Base-by-base conservation (phyloP, 306 rosid genomes). In the Abrus precatorius region DNA sequence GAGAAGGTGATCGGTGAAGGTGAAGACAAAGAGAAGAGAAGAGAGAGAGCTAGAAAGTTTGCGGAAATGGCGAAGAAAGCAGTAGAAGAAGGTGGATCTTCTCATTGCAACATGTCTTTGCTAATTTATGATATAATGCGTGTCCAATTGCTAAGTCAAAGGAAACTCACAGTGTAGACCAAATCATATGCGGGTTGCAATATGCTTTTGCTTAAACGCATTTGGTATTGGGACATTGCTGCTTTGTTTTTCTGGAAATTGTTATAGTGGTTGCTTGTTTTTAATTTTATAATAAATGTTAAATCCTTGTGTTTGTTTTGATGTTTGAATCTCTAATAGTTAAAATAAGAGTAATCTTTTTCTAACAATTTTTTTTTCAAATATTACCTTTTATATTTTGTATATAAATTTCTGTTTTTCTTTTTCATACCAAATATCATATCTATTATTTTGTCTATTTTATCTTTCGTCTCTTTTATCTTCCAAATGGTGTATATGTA, bases 41-140 rank as follows among this genome's bases (percentile, higher is more conserved):
- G 91, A 53, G 74, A 77, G 36, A 85, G 85, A 54, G 89, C 74
- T 11, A 77, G 59, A 14, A 47, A 74, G 32, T 72, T 65, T 34
- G 85, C 38, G 0, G 81, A 63, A 2, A 32, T 61, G 67, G 95
- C 92, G 3, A 77, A 79, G 75, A 78, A 41, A 9, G 84, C 92
- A 3, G 53, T 81, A 11, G 88, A 82, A 72, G 69, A 83, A n/a
- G 87, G 84, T 38, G 89, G 92, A 1, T 90, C 90, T 69, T 90
- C 92, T 40, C 73, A 76, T 3, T 14, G 4, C 7, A 80, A 83
- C 50, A 60, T 88, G 69, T 75, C 79, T 0, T 43, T 49, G 29
- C 33, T 88, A 1, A 64, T 83, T 45, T 71, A 88, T 62, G 89
- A 81, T 30, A 65, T 86, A n/a, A 50, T 20, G n/a, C 40, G 43